Evolutionary conservation across 2,329 filamentous ascomycete species (phyloP), one percentile per base, ranked within the genome.

Genomic region (Lachnellula hyalina): DNA sequence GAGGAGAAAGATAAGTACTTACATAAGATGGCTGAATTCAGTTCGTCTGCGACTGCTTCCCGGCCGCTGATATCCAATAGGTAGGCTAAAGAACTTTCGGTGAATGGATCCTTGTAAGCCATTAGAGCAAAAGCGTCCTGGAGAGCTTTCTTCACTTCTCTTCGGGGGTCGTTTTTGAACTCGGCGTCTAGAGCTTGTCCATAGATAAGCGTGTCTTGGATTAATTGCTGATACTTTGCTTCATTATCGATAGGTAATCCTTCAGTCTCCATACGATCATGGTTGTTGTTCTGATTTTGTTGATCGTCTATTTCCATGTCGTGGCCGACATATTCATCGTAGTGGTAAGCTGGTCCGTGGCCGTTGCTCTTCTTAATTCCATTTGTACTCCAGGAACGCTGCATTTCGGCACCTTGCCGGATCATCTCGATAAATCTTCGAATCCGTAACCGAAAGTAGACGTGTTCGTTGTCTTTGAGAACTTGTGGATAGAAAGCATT

Each of bases 371-470:
- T 70, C 47, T 72, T 68, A 6, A 58, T 59, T 47, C 65, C 61
- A 49, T 70, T 67, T 2, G 51, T 57, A 14, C 51, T 45, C 45
- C 21, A 62, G 4, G 58, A 55, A 17, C 63, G 61, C n/a, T 78
- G 79, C 17, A 87, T 71, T 62, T 92, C 87, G 2, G 86, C 84
- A 36, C 85, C 85, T 55, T 80, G 82, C 41, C 88, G 82, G 65
- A 96, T 90, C 86, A 99, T 93, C 71, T 99, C 94, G 57, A 97
- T 86, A 70, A 97, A 96, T 68, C 94, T 95, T 57, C 91, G 85
- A 68, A 92, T 96, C 62, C 87, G 84, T 48, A 99, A 76, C 55
- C 86, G 87, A 73, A 99, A 97, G 68, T 92, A 85, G 15, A 96
- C 90, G 52, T 90, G 84, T 52, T 89, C 84, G 66, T 96, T 90